A percentile compares a stretch with the other conserved stretches of the same genome.
Evolutionary conservation across 225 moss, liverwort and hornwort species (phyloP).

Genomic region (Physcomitrellopsis africana): DNA sequence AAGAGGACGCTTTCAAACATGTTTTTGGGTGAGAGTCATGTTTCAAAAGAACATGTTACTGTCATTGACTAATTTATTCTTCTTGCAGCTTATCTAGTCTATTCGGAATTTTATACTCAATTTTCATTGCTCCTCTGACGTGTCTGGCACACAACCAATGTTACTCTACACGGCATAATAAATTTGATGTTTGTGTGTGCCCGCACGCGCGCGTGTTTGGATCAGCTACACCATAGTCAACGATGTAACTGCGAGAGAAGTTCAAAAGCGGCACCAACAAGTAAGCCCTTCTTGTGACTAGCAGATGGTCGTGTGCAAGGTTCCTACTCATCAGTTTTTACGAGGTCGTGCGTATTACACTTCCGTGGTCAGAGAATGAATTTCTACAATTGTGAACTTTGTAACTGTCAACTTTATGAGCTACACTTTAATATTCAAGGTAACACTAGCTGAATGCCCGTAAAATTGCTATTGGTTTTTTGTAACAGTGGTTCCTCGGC

Average conservation of each 20-base stretch:
- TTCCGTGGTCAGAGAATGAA: slow-evolving; percentile 17
- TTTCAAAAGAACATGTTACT: background rate
- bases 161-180: slow-evolving; percentile 4
- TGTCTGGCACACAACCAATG: background rate
- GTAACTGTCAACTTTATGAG: background rate
- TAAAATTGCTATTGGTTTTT: slow-evolving; percentile 23
- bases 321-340: background rate
- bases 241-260: slow-evolving; percentile 89
- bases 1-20: slow-evolving; percentile 68
- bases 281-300: slow-evolving; percentile 48
- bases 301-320: background rate
- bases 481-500: slow-evolving; percentile 90
- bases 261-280: slow-evolving; percentile 94
- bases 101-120: background rate
- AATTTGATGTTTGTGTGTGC: slow-evolving; percentile 9
- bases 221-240: slow-evolving; percentile 88
- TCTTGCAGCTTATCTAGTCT: slow-evolving; percentile 5
- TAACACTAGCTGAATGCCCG: background rate
- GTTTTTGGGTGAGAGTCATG: slow-evolving; percentile 75
- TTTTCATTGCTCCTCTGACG: slow-evolving; percentile 5
- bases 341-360: background rate
- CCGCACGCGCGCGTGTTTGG: background rate
- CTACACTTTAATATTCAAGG: background rate
- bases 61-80: background rate
- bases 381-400: slow-evolving; percentile 1